Evolutionary conservation across 192 early-diverging fungal genomes (phyloP), one percentile per base, ranked within the genome.

Genomic region (Backusella macrospora): DNA sequence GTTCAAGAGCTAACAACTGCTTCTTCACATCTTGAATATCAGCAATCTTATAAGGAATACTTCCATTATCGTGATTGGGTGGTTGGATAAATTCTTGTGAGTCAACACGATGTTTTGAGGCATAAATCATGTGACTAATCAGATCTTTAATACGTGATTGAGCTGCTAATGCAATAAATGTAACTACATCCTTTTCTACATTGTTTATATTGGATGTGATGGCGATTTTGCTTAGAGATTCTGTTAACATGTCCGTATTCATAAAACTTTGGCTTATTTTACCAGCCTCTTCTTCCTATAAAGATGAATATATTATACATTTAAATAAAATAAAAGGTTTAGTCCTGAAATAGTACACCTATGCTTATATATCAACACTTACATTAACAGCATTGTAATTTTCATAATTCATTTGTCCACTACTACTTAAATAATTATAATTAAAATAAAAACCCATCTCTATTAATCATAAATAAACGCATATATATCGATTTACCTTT

Each of bases 1-100:
- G 88, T 77, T 92, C 91, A 49, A 94, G 79, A 15, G 89, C 90
- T 55, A 86, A 65, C 16, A 94, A 80, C 76, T 94, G 92, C 45
- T 87, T 87, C 68, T 87, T 88, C 16, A 90, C 87, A 72, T 94
- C 92, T 77, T 88, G 83, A 45, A 84, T 84, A 18, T 90, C 82
- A 0, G 84, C 81, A 49, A 92, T 87, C 68, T 89, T 90, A 77
- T 92, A 94, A 39, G 89, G 77, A 16, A 90, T 86, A 26, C 84
- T 83, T 7, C 87, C 82, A 7, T 83, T 84, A 7, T 62, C 71
- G 49, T 87, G 83, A 21, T 87, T 73, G 0, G 87, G 87, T 40
- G 91, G 90, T 7, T 87, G 83, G 48, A 86, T 85, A 29, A 92
- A 84, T 44, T 85, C 83, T 47, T 90, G 86, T 0, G 92, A 89